These are phyloP conservation scores for Amanita phalloides DNA, from an alignment of 768 basidiomycete species.

Conservation along the genomic window DNA sequence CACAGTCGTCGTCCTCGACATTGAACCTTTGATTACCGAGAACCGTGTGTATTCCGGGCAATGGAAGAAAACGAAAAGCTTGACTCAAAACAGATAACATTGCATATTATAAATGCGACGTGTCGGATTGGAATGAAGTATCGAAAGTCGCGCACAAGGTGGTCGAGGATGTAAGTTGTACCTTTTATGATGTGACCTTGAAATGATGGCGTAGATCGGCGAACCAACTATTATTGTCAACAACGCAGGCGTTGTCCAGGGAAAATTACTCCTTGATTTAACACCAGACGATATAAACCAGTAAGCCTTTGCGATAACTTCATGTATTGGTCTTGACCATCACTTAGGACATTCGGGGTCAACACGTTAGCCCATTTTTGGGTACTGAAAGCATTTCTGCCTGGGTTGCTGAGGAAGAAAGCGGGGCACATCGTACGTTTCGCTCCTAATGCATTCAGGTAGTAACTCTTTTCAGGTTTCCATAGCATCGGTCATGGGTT, in stretches of 20 bases:
- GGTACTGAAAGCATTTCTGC: slow-evolving; percentile 89
- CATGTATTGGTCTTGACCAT: slow-evolving; percentile 3
- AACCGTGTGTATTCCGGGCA: slow-evolving; percentile 40
- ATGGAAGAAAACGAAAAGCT: not conserved
- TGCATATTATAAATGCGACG: slow-evolving; percentile 81
- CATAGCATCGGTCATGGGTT: slow-evolving; percentile 63
- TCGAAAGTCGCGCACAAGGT: slow-evolving; percentile 63
- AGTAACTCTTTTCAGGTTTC: slow-evolving; percentile 42
- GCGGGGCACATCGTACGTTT: slow-evolving; percentile 73
- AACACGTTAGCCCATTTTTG: slow-evolving; percentile 89
- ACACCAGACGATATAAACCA: slow-evolving; percentile 67
- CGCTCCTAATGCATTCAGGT: not conserved
- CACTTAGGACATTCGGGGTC: slow-evolving; percentile 71
- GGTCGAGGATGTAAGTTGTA: slow-evolving; percentile 53
- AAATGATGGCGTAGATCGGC: slow-evolving; percentile 48
- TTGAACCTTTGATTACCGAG: slow-evolving; percentile 67
- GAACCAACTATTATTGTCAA: slow-evolving; percentile 87
- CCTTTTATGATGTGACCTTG: not conserved
- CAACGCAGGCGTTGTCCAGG: slow-evolving; percentile 92
- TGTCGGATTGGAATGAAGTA: slow-evolving; percentile 84
- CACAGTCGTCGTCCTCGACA: slow-evolving; percentile 77
- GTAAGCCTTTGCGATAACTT: slow-evolving; percentile 25
- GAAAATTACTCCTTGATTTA: slow-evolving; percentile 77
- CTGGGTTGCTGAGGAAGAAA: slow-evolving; percentile 68
- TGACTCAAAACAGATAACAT: slow-evolving; percentile 50